Base-by-base conservation (phyloP, 2,329 filamentous ascomycete genomes). In the Cryphonectria carpinicola region DNA sequence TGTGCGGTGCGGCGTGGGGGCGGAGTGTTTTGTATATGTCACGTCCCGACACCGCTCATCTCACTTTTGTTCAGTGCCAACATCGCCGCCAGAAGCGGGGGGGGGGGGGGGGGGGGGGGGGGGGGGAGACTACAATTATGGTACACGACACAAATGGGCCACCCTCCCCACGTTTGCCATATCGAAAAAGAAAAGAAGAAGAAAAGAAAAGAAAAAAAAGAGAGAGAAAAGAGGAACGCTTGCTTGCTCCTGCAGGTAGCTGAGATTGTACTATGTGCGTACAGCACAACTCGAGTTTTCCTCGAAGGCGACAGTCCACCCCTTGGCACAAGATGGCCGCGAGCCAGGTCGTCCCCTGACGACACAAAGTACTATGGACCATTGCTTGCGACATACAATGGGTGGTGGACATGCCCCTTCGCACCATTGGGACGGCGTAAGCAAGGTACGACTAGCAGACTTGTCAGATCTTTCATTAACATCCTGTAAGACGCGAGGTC, bases 381-480 rank as follows among this genome's bases (percentile, higher is more conserved):
- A n/a, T 32, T 68, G 61, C 61, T 65, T 49, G 28, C 35, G 22
- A 17, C 4, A 39, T 60, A 28, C 25, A 52, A 13, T 39, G 49
- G n/a, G n/a, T 28, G 19, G 19, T 58, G 35, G 65, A 67, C 19
- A 35, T 39, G 41, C 14, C 39, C 14, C 52, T 39, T 65, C 46
- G 25, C 43, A 41, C 37, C 52, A 66, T 69, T 66, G 56, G 22
- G 54, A 66, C 52, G 60, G 46, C 43, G n/a, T 61, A 35, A 32
- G 25, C 54, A 63, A 62, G 69, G 54, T 65, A 60, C 60, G 66
- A 65, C 58, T 46, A 65, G 56, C 28, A 37, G 66, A 32, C 70
- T 71, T 54, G 70, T 71, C 70, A 71, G 62, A 69, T 71, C 70
- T 69, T 69, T 69, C 66, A 63, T 58, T 41, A 25, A 25, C 39